These are phyloP conservation scores for Cajanus cajan DNA, from an alignment of 306 rosid genomes.

Conservation along the genomic window DNA sequence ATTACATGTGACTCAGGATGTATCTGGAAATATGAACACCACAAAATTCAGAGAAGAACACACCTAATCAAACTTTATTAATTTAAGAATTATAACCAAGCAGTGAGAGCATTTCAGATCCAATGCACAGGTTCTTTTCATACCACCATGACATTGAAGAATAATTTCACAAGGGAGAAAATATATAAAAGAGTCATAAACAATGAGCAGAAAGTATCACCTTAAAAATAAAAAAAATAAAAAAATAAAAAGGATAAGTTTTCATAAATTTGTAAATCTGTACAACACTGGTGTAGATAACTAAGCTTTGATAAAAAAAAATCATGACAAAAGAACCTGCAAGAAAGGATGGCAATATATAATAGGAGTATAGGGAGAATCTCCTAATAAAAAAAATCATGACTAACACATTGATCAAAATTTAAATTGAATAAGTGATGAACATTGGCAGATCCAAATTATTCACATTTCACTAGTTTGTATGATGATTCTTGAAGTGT, in stretches of 20 bases:
- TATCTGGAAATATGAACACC: background rate
- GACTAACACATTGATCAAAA: background rate
- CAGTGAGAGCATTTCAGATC: background rate
- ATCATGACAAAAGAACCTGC: background rate
- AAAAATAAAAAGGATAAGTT: background rate
- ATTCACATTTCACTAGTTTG: background rate
- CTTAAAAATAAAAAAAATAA: background rate
- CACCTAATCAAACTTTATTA: background rate
- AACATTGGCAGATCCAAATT: slow-evolving; percentile 7
- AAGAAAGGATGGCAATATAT: background rate
- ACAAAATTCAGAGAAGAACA: background rate
- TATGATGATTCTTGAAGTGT: too few relatives aligned
- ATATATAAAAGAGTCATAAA: background rate
- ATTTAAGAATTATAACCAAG: background rate
- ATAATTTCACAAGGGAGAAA: background rate
- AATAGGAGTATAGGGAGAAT: background rate
- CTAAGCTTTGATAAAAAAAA: background rate
- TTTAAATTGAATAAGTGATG: background rate
- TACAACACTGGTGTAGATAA: background rate
- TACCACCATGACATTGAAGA: background rate
- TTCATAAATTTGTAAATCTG: background rate
- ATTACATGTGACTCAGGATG: background rate
- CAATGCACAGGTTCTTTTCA: background rate
- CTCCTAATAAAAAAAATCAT: background rate
- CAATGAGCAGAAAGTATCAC: background rate